phyloP scores from a whole-genome alignment of 768 basidiomycete genomes.

The Rhizopogon sp. region DNA sequence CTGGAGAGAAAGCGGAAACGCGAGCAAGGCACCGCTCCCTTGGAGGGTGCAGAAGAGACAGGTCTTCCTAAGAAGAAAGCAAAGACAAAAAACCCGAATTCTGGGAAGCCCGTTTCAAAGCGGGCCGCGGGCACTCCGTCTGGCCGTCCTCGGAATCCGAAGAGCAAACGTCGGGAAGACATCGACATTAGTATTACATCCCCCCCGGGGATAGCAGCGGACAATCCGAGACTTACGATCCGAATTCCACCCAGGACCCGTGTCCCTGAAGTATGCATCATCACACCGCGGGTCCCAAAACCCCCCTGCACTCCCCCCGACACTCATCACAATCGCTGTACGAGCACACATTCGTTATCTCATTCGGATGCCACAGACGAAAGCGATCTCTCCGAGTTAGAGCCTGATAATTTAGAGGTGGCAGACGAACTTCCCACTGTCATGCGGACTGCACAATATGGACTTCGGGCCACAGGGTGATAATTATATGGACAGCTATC shows the following conservation, averaged over 20 bases:
- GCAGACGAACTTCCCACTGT: constrained; percentile 21
- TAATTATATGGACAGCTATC: constrained; percentile 8
- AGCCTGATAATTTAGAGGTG: constrained; percentile 12
- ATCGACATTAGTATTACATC: not conserved
- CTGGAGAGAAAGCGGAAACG: constrained; percentile 53
- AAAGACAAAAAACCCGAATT: constrained; percentile 13
- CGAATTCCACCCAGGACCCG: not conserved
- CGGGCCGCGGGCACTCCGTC: constrained; percentile 16
- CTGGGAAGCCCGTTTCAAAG: constrained; percentile 12
- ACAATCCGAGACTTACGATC: not conserved
- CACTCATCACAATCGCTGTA: constrained; percentile 17
- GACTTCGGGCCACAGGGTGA: constrained; percentile 5
- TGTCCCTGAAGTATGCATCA: constrained; percentile 11
- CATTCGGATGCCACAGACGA: constrained; percentile 13
- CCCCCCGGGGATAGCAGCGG: not conserved
- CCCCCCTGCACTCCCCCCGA: constrained; percentile 16
- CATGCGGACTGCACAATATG: constrained; percentile 13
- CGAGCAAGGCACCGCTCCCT: constrained; percentile 38
- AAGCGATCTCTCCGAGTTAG: constrained; percentile 22
- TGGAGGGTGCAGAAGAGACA: constrained; percentile 2
- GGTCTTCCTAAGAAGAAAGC: constrained; percentile 9
- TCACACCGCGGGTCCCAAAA: constrained; percentile 2
- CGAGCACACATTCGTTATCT: constrained; percentile 1
- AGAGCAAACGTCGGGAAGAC: constrained; percentile 4
- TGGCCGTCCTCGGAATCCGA: constrained; percentile 27